Base-by-base conservation (phyloP, 2,329 filamentous ascomycete species). In the Colletotrichum australisinense region DNA sequence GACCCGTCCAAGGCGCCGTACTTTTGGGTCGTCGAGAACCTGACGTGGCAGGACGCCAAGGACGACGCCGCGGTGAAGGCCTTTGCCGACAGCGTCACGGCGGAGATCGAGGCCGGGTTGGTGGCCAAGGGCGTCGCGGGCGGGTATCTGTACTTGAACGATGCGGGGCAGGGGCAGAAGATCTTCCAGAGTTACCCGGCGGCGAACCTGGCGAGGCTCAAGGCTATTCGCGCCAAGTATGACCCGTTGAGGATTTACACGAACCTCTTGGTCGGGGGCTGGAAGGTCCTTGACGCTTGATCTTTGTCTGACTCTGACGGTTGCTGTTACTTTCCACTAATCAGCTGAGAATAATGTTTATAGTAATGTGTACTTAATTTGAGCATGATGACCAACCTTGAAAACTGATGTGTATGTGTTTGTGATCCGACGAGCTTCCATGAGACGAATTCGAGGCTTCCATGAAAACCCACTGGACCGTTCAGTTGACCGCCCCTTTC, bases 101-200 rank as follows among this genome's bases (percentile, higher is more conserved):
- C 63, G 19, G 58, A 69, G 1, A 66, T 75, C 14, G 57, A 75
- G 42, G 67, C 59, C n/a, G 53, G 49, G 22, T 24, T 71, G 22
- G 63, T 53, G 19, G 32, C 63, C 42, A 72, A 65, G 56, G 68
- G 75, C 26, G 71, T 75, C 1, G 14, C 68, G 19, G 69, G 67
- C 4, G 58, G 55, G 4, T 75, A 67, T n/a, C 78, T 87, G 76
- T 87, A 86, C 67, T 77, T 86, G 1, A 81, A 79, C 24, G 86
- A 87, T 65, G 85, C 85, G 3, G 84, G 84, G 3, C 82, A 87
- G 60, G 86, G 86, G 0, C 78, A 76, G 64, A 59, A 42, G 2
- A 58, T 76, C 52, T 76, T 76, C 38, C 60, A 75, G 59, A 69
- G 62, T 19, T 76, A 77, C n/a, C 71, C 73, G 1, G 30, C 65